These are phyloP conservation scores for Clavariopsis aquatica DNA, from an alignment of 495 filamentous ascomycete genomes.

Conservation along the genomic window DNA sequence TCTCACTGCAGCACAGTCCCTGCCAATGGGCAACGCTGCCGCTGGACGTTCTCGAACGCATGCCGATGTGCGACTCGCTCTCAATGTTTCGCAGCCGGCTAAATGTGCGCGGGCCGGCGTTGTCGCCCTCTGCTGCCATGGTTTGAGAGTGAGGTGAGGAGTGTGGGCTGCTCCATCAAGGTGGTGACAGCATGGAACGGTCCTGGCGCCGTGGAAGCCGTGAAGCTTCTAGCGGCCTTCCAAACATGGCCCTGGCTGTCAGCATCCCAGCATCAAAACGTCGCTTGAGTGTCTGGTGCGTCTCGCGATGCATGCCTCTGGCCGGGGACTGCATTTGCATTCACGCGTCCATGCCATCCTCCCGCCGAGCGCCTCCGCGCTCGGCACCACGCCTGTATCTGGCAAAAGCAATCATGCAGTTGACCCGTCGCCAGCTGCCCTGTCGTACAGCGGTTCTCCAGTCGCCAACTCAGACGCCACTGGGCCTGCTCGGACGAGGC, in stretches of 20 bases:
- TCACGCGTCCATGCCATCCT: background rate
- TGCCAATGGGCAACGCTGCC: constrained; percentile 5
- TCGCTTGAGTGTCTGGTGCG: constrained; percentile 17
- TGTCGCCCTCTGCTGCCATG: background rate
- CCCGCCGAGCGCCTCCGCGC: background rate
- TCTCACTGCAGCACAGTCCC: constrained; percentile 6
- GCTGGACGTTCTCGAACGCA: background rate
- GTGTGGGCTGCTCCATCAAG: background rate
- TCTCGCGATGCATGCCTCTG: background rate
- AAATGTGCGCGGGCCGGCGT: constrained; percentile 23
- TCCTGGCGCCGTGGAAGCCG: constrained; percentile 25
- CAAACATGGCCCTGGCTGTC: constrained; percentile 25
- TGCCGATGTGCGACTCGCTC: background rate
- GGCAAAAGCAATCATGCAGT: constrained; percentile 23
- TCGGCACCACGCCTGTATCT: constrained; percentile 5
- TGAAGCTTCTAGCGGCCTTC: constrained; percentile 36
- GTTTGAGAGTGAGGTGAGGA: background rate
- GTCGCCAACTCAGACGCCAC: constrained; percentile 22
- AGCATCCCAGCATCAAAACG: constrained; percentile 5
- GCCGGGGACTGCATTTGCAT: constrained; percentile 2
- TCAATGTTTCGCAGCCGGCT: constrained; percentile 31
- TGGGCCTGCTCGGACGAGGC: constrained; percentile 23
- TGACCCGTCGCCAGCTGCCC: background rate
- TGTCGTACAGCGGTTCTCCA: too few relatives aligned
- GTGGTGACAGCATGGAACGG: constrained; percentile 4